phyloP scores from a whole-genome alignment of 495 filamentous ascomycete genomes.

The Durotheca rogersii region DNA sequence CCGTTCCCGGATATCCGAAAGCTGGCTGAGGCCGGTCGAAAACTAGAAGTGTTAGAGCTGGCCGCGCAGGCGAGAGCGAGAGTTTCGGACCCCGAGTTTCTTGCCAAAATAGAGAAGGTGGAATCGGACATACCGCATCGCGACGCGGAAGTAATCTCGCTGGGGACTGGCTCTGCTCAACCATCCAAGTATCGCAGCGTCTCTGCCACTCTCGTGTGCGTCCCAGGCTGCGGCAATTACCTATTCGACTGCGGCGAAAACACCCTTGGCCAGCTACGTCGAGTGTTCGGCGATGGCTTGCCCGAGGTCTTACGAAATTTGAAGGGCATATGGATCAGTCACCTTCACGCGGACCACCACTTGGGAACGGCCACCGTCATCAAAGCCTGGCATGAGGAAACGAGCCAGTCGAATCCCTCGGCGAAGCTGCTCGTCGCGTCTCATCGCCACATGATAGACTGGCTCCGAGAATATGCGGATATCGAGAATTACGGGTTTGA shows the following conservation, averaged over 20 bases:
- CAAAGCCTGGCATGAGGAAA: constrained; percentile 70
- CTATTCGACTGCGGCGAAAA: constrained; percentile 91
- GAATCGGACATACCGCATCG: constrained; percentile 62
- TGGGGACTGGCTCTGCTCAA: constrained; percentile 86
- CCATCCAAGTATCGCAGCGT: constrained; percentile 96
- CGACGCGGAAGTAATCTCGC: constrained; percentile 77
- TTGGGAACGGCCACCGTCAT: constrained; percentile 78
- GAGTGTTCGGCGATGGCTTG: constrained; percentile 65
- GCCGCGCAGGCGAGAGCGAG: constrained; percentile 49
- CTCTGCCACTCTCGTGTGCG: constrained; percentile 77
- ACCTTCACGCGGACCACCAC: constrained; percentile 96
- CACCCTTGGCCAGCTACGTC: constrained; percentile 85
- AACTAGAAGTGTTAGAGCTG: constrained; percentile 53
- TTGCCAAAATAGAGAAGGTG: constrained; percentile 38
- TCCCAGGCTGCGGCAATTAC: constrained; percentile 81
- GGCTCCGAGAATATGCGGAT: constrained; percentile 72
- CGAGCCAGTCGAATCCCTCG: constrained; percentile 20
- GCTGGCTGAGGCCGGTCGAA: constrained; percentile 29
- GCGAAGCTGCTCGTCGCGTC: constrained; percentile 52
- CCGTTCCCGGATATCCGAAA: constrained; percentile 55
- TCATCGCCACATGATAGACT: constrained; percentile 64
- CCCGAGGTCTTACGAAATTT: constrained; percentile 73
- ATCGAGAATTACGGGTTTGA: constrained; percentile 77
- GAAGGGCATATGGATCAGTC: constrained; percentile 88
- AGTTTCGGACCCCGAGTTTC: constrained; percentile 43